Evolutionary conservation across 345 rosid genomes (phyloP).

Genomic region (Sisymbrium altissimum): DNA sequence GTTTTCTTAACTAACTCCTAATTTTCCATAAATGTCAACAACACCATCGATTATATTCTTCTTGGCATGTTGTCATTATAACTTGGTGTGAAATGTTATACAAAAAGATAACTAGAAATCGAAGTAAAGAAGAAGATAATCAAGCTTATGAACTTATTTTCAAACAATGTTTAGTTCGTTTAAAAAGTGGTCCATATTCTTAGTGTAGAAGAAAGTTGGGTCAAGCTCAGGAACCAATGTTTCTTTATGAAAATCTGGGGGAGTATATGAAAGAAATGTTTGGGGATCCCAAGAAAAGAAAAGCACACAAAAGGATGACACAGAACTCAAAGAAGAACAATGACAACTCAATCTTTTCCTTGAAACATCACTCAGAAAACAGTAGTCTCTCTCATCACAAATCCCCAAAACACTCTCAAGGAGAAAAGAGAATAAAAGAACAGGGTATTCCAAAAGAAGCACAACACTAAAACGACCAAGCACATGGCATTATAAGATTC

Average conservation of each 20-base stretch:
- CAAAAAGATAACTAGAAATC: neutral
- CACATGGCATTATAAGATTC: slow-evolving; percentile 26
- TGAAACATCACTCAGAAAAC: slow-evolving; percentile 16
- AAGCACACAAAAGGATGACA: slow-evolving; percentile 30
- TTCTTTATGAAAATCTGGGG: slow-evolving; percentile 33
- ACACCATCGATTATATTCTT: slow-evolving; percentile 19
- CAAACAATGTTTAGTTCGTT: slow-evolving; percentile 3
- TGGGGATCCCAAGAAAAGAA: slow-evolving; percentile 38
- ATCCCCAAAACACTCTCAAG: slow-evolving; percentile 27
- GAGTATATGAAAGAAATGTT: slow-evolving; percentile 24
- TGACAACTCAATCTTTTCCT: slow-evolving; percentile 29
- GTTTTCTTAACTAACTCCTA: slow-evolving; percentile 2
- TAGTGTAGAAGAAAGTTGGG: slow-evolving; percentile 31
- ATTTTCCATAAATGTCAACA: slow-evolving; percentile 9
- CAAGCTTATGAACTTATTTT: slow-evolving; percentile 6
- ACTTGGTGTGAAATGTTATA: neutral
- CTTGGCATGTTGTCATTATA: slow-evolving; percentile 15
- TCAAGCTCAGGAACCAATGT: slow-evolving; percentile 34
- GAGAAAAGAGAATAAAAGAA: slow-evolving; percentile 12
- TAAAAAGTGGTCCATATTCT: slow-evolving; percentile 18
- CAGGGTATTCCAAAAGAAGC: slow-evolving; percentile 16
- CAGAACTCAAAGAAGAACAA: slow-evolving; percentile 35
- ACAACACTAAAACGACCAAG: slow-evolving; percentile 25
- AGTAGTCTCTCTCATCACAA: slow-evolving; percentile 11
- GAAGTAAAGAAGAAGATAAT: slow-evolving; percentile 5